phyloP scores from a whole-genome alignment of 1,139 yeast species.

The Sugiyamaella novakii region DNA sequence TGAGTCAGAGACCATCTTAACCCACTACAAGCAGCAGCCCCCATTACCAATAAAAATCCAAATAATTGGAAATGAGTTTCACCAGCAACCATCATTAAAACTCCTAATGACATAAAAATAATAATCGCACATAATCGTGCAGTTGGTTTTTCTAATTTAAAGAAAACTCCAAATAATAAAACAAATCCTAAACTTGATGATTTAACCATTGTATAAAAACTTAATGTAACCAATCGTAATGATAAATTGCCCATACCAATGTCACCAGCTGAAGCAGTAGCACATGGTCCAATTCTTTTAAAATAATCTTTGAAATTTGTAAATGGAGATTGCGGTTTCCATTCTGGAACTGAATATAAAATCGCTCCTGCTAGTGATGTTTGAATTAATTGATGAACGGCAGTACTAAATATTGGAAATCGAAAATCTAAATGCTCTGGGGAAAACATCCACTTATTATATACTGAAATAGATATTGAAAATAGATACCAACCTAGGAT shows the following conservation, averaged over 20 bases:
- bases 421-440: slow-evolving; percentile 65
- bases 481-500: slow-evolving; percentile 46
- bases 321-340: slow-evolving; percentile 12
- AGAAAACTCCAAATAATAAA: slow-evolving; percentile 77
- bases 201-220: slow-evolving; percentile 91
- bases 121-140: slow-evolving; percentile 70
- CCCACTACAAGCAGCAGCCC: slow-evolving; percentile 83
- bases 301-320: slow-evolving; percentile 29
- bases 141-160: slow-evolving; percentile 72
- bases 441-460: slow-evolving; percentile 98
- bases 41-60: slow-evolving; percentile 73
- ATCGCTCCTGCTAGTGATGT: slow-evolving; percentile 30
- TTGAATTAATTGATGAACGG: slow-evolving; percentile 80
- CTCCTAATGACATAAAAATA: slow-evolving; percentile 75
- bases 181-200: slow-evolving; percentile 87
- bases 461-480: slow-evolving; percentile 77
- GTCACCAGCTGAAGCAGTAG: slow-evolving; percentile 87
- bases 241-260: slow-evolving; percentile 91
- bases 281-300: slow-evolving; percentile 74
- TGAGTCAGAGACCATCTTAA: slow-evolving; percentile 95
- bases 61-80: slow-evolving; percentile 46
- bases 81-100: slow-evolving; percentile 78
- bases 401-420: slow-evolving; percentile 81
- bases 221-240: slow-evolving; percentile 72
- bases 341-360: slow-evolving; percentile 16